These are phyloP conservation scores for Phytophthora uliginosa DNA, from an alignment of 352 stramenopile genomes.

Conservation along the genomic window DNA sequence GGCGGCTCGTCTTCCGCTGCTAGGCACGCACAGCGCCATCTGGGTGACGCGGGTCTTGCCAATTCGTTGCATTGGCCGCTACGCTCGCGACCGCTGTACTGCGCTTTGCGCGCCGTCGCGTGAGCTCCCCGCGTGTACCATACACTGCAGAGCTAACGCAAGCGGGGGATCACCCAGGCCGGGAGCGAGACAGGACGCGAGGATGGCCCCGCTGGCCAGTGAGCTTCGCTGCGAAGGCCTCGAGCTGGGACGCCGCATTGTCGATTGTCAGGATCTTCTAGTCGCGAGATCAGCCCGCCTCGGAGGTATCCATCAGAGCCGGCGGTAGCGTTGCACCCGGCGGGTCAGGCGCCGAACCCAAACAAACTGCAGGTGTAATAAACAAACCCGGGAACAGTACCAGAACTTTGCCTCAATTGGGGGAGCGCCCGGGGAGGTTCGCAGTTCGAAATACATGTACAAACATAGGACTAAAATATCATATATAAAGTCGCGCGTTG, in stretches of 20 bases:
- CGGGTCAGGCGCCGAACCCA: neutral
- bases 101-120: neutral
- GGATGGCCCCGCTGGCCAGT: neutral
- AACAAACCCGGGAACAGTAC: too few species aligned
- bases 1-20: slow-evolving; percentile 6
- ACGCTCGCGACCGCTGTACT: neutral
- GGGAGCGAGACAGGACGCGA: neutral
- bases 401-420: too few species aligned
- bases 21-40: neutral
- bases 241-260: neutral
- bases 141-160: neutral
- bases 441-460: too few species aligned
- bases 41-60: slow-evolving; percentile 6
- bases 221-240: neutral
- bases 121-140: neutral
- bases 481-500: too few species aligned
- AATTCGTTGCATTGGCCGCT: slow-evolving; percentile 3
- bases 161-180: slow-evolving; percentile 1
- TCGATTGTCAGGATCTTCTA: slow-evolving; percentile 2
- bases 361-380: too few species aligned
- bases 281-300: neutral
- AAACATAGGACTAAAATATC: too few species aligned
- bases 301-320: slow-evolving; percentile 1
- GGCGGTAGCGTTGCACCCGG: slow-evolving; percentile 1
- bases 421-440: too few species aligned